phyloP scores from a whole-genome alignment of 805 yeast species.

The Yarrowia sp. region DNA sequence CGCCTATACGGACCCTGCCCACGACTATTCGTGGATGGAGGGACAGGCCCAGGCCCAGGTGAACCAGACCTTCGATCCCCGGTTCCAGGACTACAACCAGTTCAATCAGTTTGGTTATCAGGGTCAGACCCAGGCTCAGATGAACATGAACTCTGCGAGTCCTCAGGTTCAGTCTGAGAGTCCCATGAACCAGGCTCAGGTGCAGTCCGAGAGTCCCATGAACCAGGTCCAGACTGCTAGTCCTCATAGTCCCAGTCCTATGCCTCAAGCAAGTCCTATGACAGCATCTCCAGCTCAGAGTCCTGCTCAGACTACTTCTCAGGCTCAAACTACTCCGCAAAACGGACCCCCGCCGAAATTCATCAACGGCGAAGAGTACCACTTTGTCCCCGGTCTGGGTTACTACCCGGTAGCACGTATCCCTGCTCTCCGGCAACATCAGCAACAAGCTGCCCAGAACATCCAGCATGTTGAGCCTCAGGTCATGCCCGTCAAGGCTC shows the following conservation, averaged over 20 bases:
- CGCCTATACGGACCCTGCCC: neutral
- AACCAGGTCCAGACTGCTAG: neutral
- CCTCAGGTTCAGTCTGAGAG: too few species aligned
- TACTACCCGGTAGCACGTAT: conserved; percentile 11
- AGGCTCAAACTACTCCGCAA: neutral
- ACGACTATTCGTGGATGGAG: conserved; percentile 12
- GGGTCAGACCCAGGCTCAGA: too few species aligned
- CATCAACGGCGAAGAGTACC: conserved; percentile 17
- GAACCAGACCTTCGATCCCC: neutral
- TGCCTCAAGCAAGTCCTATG: neutral
- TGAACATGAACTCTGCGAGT: too few species aligned
- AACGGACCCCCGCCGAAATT: conserved; percentile 10
- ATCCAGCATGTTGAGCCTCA: neutral
- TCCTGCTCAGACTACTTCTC: neutral
- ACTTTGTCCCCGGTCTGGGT: conserved; percentile 4
- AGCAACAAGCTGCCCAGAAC: neutral
- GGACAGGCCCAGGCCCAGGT: neutral
- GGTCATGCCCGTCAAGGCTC: neutral
- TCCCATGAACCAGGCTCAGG: too few species aligned
- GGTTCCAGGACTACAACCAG: neutral
- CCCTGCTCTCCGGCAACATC: neutral
- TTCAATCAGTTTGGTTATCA: neutral
- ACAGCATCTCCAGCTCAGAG: neutral
- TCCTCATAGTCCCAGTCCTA: neutral
- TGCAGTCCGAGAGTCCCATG: too few species aligned